A percentile compares a stretch with the other conserved stretches of the same genome.
phyloP scores from a whole-genome alignment of 2,329 filamentous ascomycete genomes.

The Stagonosporopsis chrysanthemi region DNA sequence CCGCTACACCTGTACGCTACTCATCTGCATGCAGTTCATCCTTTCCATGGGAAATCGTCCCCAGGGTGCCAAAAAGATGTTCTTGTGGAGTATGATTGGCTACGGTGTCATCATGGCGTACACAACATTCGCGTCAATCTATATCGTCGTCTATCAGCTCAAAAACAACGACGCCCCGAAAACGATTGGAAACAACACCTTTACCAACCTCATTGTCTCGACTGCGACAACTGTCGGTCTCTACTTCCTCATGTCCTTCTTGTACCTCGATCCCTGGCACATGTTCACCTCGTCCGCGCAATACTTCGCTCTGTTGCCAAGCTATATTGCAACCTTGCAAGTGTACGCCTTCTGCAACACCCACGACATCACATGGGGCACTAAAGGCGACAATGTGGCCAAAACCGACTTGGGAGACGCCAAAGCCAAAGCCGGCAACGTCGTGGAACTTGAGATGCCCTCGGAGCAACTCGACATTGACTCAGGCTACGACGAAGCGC shows the following conservation, averaged over 20 bases:
- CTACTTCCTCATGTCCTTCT: slow-evolving; percentile 94
- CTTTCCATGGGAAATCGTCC: slow-evolving; percentile 94
- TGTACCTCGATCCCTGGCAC: slow-evolving; percentile 98
- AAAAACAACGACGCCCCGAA: slow-evolving; percentile 60
- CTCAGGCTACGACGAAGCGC: slow-evolving; percentile 93
- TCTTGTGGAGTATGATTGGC: slow-evolving; percentile 85
- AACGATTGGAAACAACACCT: slow-evolving; percentile 81
- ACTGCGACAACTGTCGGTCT: slow-evolving; percentile 88
- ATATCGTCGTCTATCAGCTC: slow-evolving; percentile 87
- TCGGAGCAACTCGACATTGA: slow-evolving; percentile 98
- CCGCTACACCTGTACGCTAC: slow-evolving; percentile 82
- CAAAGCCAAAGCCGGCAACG: slow-evolving; percentile 73
- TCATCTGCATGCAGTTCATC: slow-evolving; percentile 96
- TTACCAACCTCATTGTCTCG: slow-evolving; percentile 93
- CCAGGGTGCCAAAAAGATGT: slow-evolving; percentile 91
- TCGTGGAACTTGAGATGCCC: slow-evolving; percentile 96
- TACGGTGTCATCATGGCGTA: slow-evolving; percentile 96
- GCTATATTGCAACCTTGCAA: slow-evolving; percentile 95
- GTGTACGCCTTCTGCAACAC: slow-evolving; percentile 99
- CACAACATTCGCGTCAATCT: slow-evolving; percentile 87
- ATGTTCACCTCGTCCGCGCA: slow-evolving; percentile 92
- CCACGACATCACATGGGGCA: slow-evolving; percentile 98
- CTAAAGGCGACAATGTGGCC: slow-evolving; percentile 96
- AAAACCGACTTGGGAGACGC: slow-evolving; percentile 92
- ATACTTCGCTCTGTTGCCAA: slow-evolving; percentile 91